Conservation (phyloP, 2,329 filamentous ascomycete species). For the Penicillium olsonii region DNA sequence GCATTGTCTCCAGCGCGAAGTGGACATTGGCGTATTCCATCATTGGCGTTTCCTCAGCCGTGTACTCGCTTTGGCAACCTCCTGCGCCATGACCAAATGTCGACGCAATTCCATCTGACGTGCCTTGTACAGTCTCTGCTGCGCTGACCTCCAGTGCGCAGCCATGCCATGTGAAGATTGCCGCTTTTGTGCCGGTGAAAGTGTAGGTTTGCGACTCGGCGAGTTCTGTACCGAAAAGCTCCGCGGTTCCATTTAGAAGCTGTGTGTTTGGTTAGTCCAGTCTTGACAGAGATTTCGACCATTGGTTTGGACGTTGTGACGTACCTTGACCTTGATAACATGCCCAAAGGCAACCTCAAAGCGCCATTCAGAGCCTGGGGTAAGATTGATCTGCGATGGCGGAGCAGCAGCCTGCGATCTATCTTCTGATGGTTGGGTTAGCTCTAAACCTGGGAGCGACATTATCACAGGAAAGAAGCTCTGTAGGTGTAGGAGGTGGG, state of each 20-base stretch:
- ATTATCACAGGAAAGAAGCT: constrained; percentile 36
- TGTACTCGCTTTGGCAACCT: constrained; percentile 68
- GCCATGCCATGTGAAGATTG: constrained; percentile 89
- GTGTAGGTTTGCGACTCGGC: constrained; percentile 76
- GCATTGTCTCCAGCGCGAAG: constrained; percentile 75
- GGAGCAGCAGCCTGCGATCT: constrained; percentile 38
- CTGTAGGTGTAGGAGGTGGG: not conserved
- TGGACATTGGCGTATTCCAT: constrained; percentile 82
- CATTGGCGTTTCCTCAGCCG: constrained; percentile 78
- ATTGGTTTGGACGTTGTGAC: constrained; percentile 2
- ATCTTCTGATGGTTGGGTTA: constrained; percentile 62
- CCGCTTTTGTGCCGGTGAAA: constrained; percentile 79
- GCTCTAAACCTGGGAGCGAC: constrained; percentile 74
- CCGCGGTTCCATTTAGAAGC: constrained; percentile 78
- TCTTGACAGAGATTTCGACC: not conserved
- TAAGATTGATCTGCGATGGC: constrained; percentile 55
- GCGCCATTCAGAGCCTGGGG: constrained; percentile 72
- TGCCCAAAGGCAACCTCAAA: constrained; percentile 67
- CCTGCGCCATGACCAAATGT: constrained; percentile 49
- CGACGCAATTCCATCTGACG: constrained; percentile 32
- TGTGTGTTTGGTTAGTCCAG: constrained; percentile 35
- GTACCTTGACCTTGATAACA: constrained; percentile 56
- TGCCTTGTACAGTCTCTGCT: constrained; percentile 49
- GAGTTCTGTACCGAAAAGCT: constrained; percentile 94
- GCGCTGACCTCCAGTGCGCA: constrained; percentile 79